Percentiles rank a stretch among this genome's conserved stretches.
phyloP scores from a whole-genome alignment of 2,329 filamentous ascomycete genomes.

The Scedosporium dehoogii region DNA sequence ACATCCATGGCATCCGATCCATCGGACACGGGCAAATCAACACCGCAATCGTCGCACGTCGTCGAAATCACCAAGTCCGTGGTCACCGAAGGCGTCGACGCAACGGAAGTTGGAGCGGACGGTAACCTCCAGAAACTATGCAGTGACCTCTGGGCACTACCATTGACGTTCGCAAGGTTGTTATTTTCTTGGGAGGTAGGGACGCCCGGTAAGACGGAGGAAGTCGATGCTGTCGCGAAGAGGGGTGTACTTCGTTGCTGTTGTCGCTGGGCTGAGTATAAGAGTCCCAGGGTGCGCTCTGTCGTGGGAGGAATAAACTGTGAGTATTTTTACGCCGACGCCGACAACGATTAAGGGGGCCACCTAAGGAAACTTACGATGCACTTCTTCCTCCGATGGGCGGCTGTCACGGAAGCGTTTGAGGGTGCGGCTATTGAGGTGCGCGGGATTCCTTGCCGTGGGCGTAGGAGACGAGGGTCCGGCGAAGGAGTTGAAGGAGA shows the following conservation, averaged over 20 bases:
- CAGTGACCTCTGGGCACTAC: constrained; percentile 36
- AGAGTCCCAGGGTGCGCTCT: constrained; percentile 48
- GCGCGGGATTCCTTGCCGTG: constrained; percentile 14
- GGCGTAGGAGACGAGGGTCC: constrained; percentile 18
- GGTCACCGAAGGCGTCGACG: constrained; percentile 13
- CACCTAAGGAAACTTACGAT: constrained; percentile 33
- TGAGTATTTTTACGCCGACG: background rate
- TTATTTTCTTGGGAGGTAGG: constrained; percentile 3
- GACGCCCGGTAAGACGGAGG: constrained; percentile 12
- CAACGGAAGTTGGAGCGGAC: constrained; percentile 20
- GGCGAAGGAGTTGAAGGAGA: constrained; percentile 30
- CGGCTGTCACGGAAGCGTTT: constrained; percentile 52
- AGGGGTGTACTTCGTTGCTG: constrained; percentile 14
- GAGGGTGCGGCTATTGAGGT: constrained; percentile 46
- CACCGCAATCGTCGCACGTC: constrained; percentile 46
- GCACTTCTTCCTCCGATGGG: constrained; percentile 44
- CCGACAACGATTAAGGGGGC: background rate
- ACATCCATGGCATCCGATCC: constrained; percentile 27
- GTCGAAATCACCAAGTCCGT: constrained; percentile 7
- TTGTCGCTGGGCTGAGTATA: constrained; percentile 45
- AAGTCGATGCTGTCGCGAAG: constrained; percentile 9
- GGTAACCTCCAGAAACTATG: constrained; percentile 54
- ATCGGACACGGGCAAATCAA: constrained; percentile 13
- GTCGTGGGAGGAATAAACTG: constrained; percentile 12
- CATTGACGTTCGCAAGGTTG: background rate